Evolutionary conservation across 331 rosid genomes (phyloP).

Genomic region (Quercus tomentella): DNA sequence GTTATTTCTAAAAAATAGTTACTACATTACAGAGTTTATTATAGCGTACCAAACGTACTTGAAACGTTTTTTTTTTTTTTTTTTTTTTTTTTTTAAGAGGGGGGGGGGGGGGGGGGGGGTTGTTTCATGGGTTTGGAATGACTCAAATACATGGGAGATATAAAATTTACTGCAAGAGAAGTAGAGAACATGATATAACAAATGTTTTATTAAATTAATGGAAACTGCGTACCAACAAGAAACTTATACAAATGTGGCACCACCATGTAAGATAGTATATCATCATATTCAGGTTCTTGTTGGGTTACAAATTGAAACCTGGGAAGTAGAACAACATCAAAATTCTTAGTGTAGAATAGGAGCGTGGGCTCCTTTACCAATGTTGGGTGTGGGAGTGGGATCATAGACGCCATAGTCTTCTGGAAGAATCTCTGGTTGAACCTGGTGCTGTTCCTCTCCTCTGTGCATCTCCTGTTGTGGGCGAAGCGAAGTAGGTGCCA

Average conservation of each 20-base stretch:
- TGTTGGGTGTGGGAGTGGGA: slow-evolving; percentile 33
- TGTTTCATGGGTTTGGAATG: no score
- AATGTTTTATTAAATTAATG: background rate
- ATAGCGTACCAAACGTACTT: fast-evolving
- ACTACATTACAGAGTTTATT: no score
- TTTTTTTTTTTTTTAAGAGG: no score
- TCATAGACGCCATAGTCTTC: slow-evolving; percentile 45
- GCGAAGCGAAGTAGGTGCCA: background rate
- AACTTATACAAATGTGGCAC: background rate
- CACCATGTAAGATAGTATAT: background rate
- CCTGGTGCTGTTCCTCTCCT: background rate
- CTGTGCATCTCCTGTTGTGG: slow-evolving; percentile 2
- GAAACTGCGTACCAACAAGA: background rate
- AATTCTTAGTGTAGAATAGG: slow-evolving; percentile 52
- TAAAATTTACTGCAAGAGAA: no score
- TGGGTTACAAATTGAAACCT: background rate
- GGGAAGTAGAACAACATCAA: background rate
- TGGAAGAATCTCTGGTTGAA: background rate
- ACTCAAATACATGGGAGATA: no score
- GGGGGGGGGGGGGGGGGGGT: fast-evolving
- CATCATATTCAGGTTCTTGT: background rate
- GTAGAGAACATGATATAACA: background rate
- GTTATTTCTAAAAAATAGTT: no score
- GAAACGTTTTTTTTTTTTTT: no score
- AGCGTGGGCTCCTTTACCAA: slow-evolving; percentile 27